Evolutionary conservation across 768 basidiomycete species (phyloP).

Genomic region (Suillus subalutaceus): DNA sequence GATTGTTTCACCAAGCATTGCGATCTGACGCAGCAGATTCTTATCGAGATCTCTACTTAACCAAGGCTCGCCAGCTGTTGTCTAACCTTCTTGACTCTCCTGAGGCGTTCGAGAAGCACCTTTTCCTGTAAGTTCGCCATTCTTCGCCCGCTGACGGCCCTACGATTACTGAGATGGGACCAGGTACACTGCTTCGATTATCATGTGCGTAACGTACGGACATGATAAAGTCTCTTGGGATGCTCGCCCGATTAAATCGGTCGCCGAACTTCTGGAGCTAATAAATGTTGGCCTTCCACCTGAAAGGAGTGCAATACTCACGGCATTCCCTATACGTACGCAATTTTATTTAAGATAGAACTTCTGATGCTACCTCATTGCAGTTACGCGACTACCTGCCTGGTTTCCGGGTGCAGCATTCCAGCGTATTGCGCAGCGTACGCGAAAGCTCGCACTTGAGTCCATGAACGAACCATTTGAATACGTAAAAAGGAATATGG

Average conservation of each 20-base stretch:
- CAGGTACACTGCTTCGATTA: conserved; percentile 35
- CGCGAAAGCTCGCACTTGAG: conserved; percentile 27
- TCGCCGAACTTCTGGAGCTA: conserved; percentile 21
- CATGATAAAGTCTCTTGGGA: conserved; percentile 31
- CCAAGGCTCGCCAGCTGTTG: conserved; percentile 24
- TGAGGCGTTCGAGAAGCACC: conserved; percentile 27
- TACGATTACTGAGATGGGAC: not conserved
- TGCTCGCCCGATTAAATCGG: conserved; percentile 28
- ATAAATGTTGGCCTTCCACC: conserved; percentile 27
- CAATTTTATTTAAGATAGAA: conserved; percentile 4
- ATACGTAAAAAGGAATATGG: conserved; percentile 29
- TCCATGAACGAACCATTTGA: conserved; percentile 32
- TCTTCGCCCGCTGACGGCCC: not conserved
- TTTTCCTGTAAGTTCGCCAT: conserved; percentile 20
- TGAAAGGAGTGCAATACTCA: conserved; percentile 30
- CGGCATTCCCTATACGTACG: conserved; percentile 34
- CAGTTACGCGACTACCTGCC: conserved; percentile 30
- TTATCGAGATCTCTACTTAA: conserved; percentile 27
- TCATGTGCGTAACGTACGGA: conserved; percentile 34
- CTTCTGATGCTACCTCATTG: conserved; percentile 6
- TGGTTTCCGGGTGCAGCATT: conserved; percentile 35
- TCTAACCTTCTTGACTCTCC: conserved; percentile 26
- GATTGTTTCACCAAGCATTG: conserved; percentile 31
- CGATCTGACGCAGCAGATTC: conserved; percentile 21
- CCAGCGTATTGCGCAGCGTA: conserved; percentile 21